Evolutionary conservation across 345 rosid species (phyloP).

Genomic region (Eucalyptus urophylla): DNA sequence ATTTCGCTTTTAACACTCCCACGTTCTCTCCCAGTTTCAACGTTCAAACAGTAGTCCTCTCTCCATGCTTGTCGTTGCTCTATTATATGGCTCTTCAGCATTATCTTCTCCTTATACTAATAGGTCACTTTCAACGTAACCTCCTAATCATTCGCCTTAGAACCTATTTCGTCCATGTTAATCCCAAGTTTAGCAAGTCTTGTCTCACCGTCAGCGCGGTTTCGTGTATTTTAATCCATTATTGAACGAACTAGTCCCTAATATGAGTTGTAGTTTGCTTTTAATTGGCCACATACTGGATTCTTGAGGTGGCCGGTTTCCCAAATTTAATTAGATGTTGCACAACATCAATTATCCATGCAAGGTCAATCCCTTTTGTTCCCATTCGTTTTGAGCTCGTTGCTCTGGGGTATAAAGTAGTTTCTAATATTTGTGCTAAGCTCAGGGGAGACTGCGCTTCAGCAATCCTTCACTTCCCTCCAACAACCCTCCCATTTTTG

Average conservation of each 20-base stretch:
- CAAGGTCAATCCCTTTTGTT: conserved; percentile 18
- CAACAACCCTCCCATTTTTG: neutral
- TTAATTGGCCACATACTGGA: conserved; percentile 28
- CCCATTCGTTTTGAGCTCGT: neutral
- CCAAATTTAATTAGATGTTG: neutral
- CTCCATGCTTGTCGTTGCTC: neutral
- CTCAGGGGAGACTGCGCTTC: neutral
- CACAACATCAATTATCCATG: conserved; percentile 1
- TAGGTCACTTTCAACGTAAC: neutral
- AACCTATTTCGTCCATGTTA: neutral
- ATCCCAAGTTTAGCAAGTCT: neutral
- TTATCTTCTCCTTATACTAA: neutral
- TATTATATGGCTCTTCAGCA: neutral
- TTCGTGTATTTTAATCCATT: conserved; percentile 11
- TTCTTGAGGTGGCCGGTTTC: conserved; percentile 6
- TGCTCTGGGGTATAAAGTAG: conserved; percentile 10
- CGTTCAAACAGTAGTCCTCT: neutral
- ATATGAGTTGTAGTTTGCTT: conserved; percentile 35
- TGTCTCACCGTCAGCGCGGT: neutral
- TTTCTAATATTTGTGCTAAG: neutral
- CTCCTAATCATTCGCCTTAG: conserved; percentile 8
- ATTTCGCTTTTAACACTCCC: conserved; percentile 6
- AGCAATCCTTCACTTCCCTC: neutral
- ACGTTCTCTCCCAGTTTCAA: conserved; percentile 21
- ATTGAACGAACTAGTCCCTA: conserved; percentile 14